These are phyloP conservation scores for Fusarium chuoi DNA, from an alignment of 2,329 filamentous ascomycete genomes.

Conservation along the genomic window DNA sequence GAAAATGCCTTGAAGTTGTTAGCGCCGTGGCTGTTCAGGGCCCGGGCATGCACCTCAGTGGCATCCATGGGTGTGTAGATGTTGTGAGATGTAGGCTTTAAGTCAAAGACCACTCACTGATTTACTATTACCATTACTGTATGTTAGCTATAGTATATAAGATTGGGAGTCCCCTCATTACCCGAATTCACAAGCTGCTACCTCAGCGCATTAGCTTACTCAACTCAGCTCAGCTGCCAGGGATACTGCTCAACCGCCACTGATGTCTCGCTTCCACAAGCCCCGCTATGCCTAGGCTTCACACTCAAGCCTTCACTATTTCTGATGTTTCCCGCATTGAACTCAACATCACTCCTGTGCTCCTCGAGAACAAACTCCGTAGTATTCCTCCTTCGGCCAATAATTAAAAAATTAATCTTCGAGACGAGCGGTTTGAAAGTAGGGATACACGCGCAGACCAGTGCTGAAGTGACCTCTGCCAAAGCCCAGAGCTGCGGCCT, in stretches of 20 bases:
- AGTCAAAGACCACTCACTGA: background rate
- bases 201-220: background rate
- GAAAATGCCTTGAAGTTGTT: background rate
- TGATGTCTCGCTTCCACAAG: conserved; percentile 9
- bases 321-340: background rate
- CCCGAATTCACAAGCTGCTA: background rate
- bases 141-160: background rate
- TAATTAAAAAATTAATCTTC: background rate
- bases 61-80: background rate
- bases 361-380: background rate
- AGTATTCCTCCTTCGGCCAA: background rate
- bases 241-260: background rate
- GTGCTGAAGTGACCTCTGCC: conserved; percentile 22
- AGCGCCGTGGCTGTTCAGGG: conserved; percentile 3
- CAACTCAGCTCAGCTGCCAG: background rate
- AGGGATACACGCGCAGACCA: conserved; percentile 31
- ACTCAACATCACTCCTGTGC: background rate
- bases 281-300: background rate
- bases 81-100: background rate
- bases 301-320: background rate
- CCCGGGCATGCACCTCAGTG: background rate
- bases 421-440: conserved; percentile 21
- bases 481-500: conserved; percentile 21
- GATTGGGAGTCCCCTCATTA: background rate
- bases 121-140: background rate